phyloP scores from a whole-genome alignment of 139 green algal genomes.

The Bryopsis sp. region DNA sequence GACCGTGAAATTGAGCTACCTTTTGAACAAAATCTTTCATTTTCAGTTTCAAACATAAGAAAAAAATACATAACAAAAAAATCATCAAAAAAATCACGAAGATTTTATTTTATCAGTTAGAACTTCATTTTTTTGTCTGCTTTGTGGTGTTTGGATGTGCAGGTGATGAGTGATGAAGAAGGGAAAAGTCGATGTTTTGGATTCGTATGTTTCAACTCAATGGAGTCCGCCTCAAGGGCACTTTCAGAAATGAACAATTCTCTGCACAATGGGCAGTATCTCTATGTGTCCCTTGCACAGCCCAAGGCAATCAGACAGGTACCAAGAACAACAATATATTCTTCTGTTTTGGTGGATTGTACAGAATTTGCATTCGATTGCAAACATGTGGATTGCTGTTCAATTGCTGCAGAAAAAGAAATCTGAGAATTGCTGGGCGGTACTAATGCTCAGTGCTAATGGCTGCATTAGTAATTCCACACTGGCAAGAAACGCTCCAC shows the following conservation, averaged over 20 bases:
- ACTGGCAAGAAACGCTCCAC: too few relatives aligned
- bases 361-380: too few relatives aligned
- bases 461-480: too few relatives aligned
- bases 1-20: too few relatives aligned
- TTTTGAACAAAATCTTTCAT: not conserved
- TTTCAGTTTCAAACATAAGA: not conserved
- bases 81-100: not conserved
- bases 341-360: too few relatives aligned
- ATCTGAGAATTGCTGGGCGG: too few relatives aligned
- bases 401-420: too few relatives aligned
- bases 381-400: too few relatives aligned
- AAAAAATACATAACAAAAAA: not conserved
- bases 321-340: too few relatives aligned
- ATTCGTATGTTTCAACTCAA: constrained; percentile 81
- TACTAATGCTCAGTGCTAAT: too few relatives aligned
- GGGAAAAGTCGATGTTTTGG: constrained; percentile 76
- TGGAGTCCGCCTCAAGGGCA: constrained; percentile 72
- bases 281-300: constrained; percentile 87
- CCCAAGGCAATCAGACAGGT: constrained; percentile 56
- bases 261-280: constrained; percentile 77
- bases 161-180: constrained; percentile 68
- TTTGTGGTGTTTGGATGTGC: constrained; percentile 16
- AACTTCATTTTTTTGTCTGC: not conserved
- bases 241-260: constrained; percentile 77
- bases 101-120: not conserved